Percentiles rank a stretch among this genome's conserved stretches.
Conservation (phyloP, 2,329 filamentous ascomycete genomes). For the Cyanodermella asteris region DNA sequence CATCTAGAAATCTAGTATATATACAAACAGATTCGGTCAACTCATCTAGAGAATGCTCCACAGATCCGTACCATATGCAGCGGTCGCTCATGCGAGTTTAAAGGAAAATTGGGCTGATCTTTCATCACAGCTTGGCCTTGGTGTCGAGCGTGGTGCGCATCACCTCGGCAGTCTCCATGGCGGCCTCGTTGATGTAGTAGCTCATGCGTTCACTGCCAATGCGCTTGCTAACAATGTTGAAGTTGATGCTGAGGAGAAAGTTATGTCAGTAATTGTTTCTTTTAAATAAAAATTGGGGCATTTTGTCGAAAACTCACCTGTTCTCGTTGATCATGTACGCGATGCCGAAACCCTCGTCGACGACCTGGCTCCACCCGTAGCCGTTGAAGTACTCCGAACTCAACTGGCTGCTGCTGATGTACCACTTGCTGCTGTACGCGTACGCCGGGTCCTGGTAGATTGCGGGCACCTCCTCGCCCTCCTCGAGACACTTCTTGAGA, state of each 20-base stretch:
- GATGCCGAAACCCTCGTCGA: slow-evolving; percentile 88
- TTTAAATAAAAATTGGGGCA: background rate
- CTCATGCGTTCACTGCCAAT: slow-evolving; percentile 83
- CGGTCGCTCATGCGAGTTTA: slow-evolving; percentile 4
- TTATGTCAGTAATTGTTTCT: too few species aligned
- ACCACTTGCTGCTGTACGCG: slow-evolving; percentile 71
- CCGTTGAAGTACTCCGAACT: slow-evolving; percentile 97
- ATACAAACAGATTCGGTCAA: too few species aligned
- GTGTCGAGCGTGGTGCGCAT: slow-evolving; percentile 27
- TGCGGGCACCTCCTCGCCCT: slow-evolving; percentile 58
- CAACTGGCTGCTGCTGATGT: slow-evolving; percentile 68
- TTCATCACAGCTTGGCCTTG: slow-evolving; percentile 7
- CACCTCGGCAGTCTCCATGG: slow-evolving; percentile 69
- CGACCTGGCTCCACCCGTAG: slow-evolving; percentile 95
- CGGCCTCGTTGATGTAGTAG: slow-evolving; percentile 86
- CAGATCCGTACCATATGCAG: slow-evolving; percentile 1
- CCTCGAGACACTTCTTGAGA: slow-evolving; percentile 68
- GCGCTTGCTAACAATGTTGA: slow-evolving; percentile 91
- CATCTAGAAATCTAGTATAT: too few species aligned
- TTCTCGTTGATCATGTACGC: slow-evolving; percentile 99
- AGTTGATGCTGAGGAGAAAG: slow-evolving; percentile 51
- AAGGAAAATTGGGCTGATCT: slow-evolving; percentile 6
- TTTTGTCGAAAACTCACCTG: slow-evolving; percentile 44
- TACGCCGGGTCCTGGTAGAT: slow-evolving; percentile 78
- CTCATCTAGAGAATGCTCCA: too few species aligned